Base-by-base conservation (phyloP, 2,329 filamentous ascomycete species). In the Orbilia blumenaviensis region DNA sequence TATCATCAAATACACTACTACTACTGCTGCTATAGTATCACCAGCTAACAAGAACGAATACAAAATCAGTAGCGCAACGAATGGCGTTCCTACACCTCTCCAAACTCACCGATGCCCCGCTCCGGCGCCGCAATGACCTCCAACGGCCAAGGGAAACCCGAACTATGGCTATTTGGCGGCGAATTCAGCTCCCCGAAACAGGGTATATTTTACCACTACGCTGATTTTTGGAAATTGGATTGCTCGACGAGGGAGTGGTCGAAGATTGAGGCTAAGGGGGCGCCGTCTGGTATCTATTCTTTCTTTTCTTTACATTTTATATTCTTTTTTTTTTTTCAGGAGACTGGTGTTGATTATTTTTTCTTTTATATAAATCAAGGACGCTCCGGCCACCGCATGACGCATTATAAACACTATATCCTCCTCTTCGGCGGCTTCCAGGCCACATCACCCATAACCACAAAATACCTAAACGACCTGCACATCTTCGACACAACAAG, bases 181-280 rank as follows among this genome's bases (percentile, higher is more conserved):
- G 95, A 99, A 84, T 99, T 99, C 83, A 96, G 92, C 71, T 94
- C 91, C 27, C 95, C 95, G 1, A 98, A 97, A 82, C 95, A 98
- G 83, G 95, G 95, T 2, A 98, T 94, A 0, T 99, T 99, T 81
- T 97, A 99, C 83, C 95, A 99, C 83, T 99, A 99, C 85, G 97
- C 96, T 81, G 95, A 98, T 84, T 98, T 99, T 82, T 99, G 95
- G 94, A 88, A 91, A 58, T 87, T 98, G 46, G 94, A 98, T 81
- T 91, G 94, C 0, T 87, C 87, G 7, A 90, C 88, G 6, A 87
- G 93, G 80, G 95, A 99, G 84, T 99, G 95, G 95, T 92, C 89
- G 68, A 91, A 94, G 77, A 86, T 99, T 34, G 95, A 99, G 82
- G 87, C 86, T 1, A 90, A 90, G 78, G 83, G 84, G 41, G 66